phyloP scores from a whole-genome alignment of 2,329 filamentous ascomycete species.

The Emericellopsis atlantica region DNA sequence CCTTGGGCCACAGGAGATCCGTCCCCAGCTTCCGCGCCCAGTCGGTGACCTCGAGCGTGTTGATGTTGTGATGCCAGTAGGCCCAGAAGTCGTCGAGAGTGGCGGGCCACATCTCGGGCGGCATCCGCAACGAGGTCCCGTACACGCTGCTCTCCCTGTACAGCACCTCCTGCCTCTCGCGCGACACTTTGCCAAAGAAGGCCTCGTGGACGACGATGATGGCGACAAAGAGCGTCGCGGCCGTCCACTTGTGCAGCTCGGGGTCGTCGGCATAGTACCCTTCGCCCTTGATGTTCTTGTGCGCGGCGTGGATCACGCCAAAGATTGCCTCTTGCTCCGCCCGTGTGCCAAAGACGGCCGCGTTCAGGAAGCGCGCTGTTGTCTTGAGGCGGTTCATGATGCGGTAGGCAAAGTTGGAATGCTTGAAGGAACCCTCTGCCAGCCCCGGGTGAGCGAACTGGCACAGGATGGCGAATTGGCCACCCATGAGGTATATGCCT shows the following conservation, averaged over 20 bases:
- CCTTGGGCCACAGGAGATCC: conserved; percentile 11
- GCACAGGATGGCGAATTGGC: conserved; percentile 19
- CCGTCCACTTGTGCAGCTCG: conserved; percentile 24
- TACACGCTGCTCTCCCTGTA: conserved; percentile 14
- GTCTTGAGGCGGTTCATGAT: conserved; percentile 21
- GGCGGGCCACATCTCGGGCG: conserved; percentile 20
- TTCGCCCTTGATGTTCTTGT: conserved; percentile 16
- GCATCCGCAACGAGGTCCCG: conserved; percentile 16
- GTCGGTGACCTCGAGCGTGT: conserved; percentile 16
- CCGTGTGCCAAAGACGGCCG: conserved; percentile 19
- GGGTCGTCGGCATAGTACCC: conserved; percentile 22
- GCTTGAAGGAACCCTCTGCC: conserved; percentile 19
- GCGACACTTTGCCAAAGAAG: conserved; percentile 17
- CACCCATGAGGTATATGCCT: conserved; percentile 9
- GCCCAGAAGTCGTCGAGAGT: conserved; percentile 19
- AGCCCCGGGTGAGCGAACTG: conserved; percentile 25
- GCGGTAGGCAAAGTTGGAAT: conserved; percentile 23
- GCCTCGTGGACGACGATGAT: conserved; percentile 20
- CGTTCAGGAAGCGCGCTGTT: conserved; percentile 25
- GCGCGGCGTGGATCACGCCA: conserved; percentile 20
- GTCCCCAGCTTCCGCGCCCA: conserved; percentile 12
- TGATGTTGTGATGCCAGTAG: conserved; percentile 22
- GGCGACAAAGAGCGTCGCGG: conserved; percentile 23
- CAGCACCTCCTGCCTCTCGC: conserved; percentile 11
- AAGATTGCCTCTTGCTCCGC: conserved; percentile 19